These are phyloP conservation scores for Zalerion maritima DNA, from an alignment of 495 filamentous ascomycete genomes.

Conservation along the genomic window DNA sequence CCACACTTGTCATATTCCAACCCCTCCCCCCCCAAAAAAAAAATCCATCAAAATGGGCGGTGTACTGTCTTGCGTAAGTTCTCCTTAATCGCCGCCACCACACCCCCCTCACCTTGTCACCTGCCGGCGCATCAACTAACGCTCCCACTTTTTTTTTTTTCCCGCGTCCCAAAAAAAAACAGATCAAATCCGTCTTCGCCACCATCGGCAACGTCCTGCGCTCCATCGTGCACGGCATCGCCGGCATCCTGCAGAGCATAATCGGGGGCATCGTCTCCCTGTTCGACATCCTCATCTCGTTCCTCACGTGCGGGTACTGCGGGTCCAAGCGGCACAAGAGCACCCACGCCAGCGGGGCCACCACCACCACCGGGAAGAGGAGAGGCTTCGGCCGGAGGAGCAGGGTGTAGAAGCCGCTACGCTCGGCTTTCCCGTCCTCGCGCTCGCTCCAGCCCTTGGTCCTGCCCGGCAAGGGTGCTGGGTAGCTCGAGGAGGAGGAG, in stretches of 20 bases:
- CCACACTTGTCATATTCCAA: neutral
- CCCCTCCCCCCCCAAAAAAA: slow-evolving; percentile 5
- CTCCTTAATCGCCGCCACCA: slow-evolving; percentile 1
- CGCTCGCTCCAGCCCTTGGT: no score
- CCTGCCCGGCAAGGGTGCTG: neutral
- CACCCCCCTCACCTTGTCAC: slow-evolving; percentile 1
- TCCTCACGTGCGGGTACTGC: slow-evolving; percentile 61
- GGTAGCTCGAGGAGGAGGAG: neutral
- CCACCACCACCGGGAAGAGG: slow-evolving; percentile 7
- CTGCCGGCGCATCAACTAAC: slow-evolving; percentile 7
- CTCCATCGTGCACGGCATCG: slow-evolving; percentile 71
- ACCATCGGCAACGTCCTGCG: slow-evolving; percentile 75
- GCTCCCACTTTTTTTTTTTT: slow-evolving; percentile 1
- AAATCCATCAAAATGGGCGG: slow-evolving; percentile 66
- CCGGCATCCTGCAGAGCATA: slow-evolving; percentile 58
- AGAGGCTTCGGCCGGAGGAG: slow-evolving; percentile 14
- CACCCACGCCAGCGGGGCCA: slow-evolving; percentile 3
- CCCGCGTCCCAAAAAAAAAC: slow-evolving; percentile 2
- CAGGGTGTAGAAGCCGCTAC: no score
- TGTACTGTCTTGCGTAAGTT: slow-evolving; percentile 87
- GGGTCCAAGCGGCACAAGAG: slow-evolving; percentile 13
- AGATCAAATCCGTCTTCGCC: slow-evolving; percentile 69
- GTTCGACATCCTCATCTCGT: slow-evolving; percentile 74
- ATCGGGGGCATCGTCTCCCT: slow-evolving; percentile 67
- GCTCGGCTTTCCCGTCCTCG: no score